Evolutionary conservation across 2,329 filamentous ascomycete species (phyloP), one percentile per base, ranked within the genome.

Genomic region (Dactylellina haptotyla): DNA sequence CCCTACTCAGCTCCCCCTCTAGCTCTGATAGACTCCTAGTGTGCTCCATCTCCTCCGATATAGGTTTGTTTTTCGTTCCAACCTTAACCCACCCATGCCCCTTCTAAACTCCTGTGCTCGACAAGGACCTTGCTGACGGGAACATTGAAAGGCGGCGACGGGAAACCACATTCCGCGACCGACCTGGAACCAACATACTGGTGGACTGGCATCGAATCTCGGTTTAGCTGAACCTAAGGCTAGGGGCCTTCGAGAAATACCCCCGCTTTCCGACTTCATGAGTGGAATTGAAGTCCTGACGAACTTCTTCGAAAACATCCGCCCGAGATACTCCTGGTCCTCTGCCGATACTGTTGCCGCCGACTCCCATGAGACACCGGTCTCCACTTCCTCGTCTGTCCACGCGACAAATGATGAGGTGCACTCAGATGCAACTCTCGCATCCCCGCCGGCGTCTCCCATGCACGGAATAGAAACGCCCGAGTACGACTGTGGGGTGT

Each of bases 291-390:
- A 74, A 61, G 69, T 74, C 39, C 54, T 74, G 46, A 66, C 69
- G n/a, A 66, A 74, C 23, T 74, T 74, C 48, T 67, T 74, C 37
- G 69, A 74, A 32, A 74, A 74, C 34, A 74, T 74, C 48, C 61
- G 69, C 32, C 69, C 69, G 28, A 61, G 69, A 54, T 74, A 74
- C 26, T 74, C 69, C 56, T 74, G 69, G 69, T 74, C 69, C 32
- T 74, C 69, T 34, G 61, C 62, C 26, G 69, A 74, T 26, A 66
- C 69, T 16, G 63, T 62, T 23, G 69, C 61, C n/a, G 67, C 57
- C 23, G 62, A 62, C 30, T 62, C 57, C 20, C 61, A 63, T 63
- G 61, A 32, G 32, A 32, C 45, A 37, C 50, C 61, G 18, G 57
- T 43, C 43, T 65, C 54, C 8, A 39, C 53, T 26, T 51, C 53